These are phyloP conservation scores for Aspergillus ochraceus DNA, from an alignment of 2,329 filamentous ascomycete genomes.

Conservation along the genomic window DNA sequence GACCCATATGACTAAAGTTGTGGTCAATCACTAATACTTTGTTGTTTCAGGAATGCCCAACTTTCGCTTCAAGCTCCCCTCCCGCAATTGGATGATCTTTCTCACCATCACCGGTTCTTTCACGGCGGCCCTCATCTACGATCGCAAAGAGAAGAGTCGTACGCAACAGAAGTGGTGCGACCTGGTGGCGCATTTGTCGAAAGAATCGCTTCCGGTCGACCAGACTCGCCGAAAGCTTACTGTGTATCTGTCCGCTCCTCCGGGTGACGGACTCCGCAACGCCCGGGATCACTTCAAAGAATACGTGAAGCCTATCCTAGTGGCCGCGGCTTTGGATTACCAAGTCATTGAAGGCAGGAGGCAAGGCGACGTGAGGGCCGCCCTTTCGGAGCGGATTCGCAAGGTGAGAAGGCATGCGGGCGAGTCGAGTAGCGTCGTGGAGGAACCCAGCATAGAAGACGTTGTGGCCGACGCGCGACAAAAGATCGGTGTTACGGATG, in stretches of 20 bases:
- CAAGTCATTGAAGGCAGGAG: slow-evolving; percentile 90
- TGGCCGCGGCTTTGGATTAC: slow-evolving; percentile 89
- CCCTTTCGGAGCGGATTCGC: slow-evolving; percentile 81
- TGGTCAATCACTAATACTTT: background rate
- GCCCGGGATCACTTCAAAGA: slow-evolving; percentile 96
- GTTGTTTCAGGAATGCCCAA: slow-evolving; percentile 68
- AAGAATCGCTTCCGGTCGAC: slow-evolving; percentile 70
- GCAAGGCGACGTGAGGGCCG: slow-evolving; percentile 89
- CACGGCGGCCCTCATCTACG: slow-evolving; percentile 80
- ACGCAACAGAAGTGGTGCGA: slow-evolving; percentile 84
- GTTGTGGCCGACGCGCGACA: slow-evolving; percentile 64
- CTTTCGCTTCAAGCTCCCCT: slow-evolving; percentile 80
- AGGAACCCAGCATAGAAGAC: slow-evolving; percentile 56
- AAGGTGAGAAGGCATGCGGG: slow-evolving; percentile 61
- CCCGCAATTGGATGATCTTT: slow-evolving; percentile 98
- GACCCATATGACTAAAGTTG: background rate
- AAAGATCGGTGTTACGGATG: slow-evolving; percentile 67
- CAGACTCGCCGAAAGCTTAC: slow-evolving; percentile 81
- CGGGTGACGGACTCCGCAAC: slow-evolving; percentile 76
- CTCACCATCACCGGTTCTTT: slow-evolving; percentile 75
- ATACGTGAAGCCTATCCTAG: slow-evolving; percentile 90
- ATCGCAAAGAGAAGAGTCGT: slow-evolving; percentile 84
- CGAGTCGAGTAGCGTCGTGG: slow-evolving; percentile 49
- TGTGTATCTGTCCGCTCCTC: slow-evolving; percentile 81
- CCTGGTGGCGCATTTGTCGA: slow-evolving; percentile 79